A percentile compares a stretch with the other conserved stretches of the same genome.
Evolutionary conservation across 1,284 basidiomycete species (phyloP).

Genomic region (Cystobasidium slooffiae): DNA sequence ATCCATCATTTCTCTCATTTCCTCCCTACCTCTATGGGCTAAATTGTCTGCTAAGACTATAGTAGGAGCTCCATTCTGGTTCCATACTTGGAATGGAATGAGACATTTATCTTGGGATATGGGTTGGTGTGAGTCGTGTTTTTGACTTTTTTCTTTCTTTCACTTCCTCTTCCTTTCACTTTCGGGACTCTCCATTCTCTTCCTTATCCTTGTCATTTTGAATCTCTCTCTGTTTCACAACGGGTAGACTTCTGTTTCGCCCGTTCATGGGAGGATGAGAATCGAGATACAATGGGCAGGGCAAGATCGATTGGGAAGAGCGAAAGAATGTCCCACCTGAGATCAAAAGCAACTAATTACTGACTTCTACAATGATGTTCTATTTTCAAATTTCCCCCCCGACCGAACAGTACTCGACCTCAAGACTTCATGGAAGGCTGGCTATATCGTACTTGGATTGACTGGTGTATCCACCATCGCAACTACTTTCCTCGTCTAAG

Average conservation of each 20-base stretch:
- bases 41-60: conserved; percentile 76
- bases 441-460: conserved; percentile 81
- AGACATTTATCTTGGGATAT: conserved; percentile 91
- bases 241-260: no score
- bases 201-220: no score
- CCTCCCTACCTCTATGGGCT: conserved; percentile 61
- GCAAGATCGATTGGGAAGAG: no score
- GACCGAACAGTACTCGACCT: conserved; percentile 69
- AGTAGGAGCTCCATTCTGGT: conserved; percentile 82
- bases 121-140: conserved; percentile 73
- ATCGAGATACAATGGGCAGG: no score
- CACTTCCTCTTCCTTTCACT: not conserved
- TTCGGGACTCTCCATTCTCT: no score
- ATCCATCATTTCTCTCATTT: conserved; percentile 73
- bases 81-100: conserved; percentile 88
- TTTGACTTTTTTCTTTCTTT: not conserved
- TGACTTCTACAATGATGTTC: no score
- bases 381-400: conserved; percentile 5
- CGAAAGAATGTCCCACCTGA: no score
- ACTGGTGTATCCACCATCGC: conserved; percentile 75
- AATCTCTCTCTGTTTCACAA: no score
- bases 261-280: no score
- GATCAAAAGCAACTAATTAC: no score
- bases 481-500: conserved; percentile 62
- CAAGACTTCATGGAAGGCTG: conserved; percentile 76